These are phyloP conservation scores for Corynascus novoguineensis DNA, from an alignment of 495 filamentous ascomycete genomes.

Conservation along the genomic window DNA sequence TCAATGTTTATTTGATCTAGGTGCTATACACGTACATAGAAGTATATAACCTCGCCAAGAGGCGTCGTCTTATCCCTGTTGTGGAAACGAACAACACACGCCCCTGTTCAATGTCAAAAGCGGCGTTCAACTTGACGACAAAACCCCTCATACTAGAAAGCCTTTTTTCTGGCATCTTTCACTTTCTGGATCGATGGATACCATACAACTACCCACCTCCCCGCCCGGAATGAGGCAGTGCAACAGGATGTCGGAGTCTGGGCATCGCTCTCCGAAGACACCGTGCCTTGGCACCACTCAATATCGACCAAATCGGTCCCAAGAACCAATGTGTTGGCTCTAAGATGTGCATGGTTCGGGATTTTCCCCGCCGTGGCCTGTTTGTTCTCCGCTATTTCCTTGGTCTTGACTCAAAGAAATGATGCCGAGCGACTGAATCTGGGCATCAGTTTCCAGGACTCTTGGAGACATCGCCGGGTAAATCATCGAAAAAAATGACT, in stretches of 20 bases:
- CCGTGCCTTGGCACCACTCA: conserved; percentile 1
- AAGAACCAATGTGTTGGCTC: neutral
- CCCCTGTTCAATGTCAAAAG: neutral
- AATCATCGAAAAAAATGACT: too few species aligned
- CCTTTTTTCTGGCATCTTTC: neutral
- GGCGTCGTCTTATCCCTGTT: neutral
- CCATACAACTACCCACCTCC: neutral
- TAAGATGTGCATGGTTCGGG: neutral
- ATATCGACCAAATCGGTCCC: neutral
- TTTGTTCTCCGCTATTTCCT: neutral
- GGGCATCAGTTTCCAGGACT: neutral
- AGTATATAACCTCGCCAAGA: neutral
- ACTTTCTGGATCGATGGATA: neutral
- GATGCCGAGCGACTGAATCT: neutral
- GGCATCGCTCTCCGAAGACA: neutral
- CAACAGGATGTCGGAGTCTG: conserved; percentile 3
- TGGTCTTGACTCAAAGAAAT: neutral
- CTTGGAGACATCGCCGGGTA: neutral
- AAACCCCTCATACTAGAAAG: conserved; percentile 5
- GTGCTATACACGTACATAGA: too few species aligned
- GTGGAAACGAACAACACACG: neutral
- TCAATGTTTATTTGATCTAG: neutral
- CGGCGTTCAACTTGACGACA: neutral
- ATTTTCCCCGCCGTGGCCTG: neutral
- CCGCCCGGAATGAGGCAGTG: conserved; percentile 11